These are phyloP conservation scores for Cercospora sp. DNA, from an alignment of 2,329 filamentous ascomycete species.

Conservation along the genomic window DNA sequence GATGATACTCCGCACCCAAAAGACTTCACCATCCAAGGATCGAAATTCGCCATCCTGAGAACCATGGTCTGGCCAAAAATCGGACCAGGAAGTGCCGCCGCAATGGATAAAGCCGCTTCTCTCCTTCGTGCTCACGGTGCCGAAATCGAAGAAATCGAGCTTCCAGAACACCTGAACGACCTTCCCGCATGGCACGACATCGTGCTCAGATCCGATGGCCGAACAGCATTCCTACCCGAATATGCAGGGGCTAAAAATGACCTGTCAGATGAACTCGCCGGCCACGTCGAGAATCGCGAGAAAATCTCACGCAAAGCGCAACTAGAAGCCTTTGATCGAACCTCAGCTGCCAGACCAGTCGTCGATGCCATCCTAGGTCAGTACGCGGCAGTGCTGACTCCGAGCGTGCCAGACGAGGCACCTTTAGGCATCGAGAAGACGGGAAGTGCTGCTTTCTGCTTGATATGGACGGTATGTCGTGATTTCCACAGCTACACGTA, in stretches of 20 bases:
- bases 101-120: slow-evolving; percentile 40
- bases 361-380: slow-evolving; percentile 54
- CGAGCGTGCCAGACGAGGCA: slow-evolving; percentile 62
- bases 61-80: slow-evolving; percentile 54
- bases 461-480: slow-evolving; percentile 31
- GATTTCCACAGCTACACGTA: neutral
- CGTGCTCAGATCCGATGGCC: slow-evolving; percentile 56
- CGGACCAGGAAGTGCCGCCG: slow-evolving; percentile 40
- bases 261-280: slow-evolving; percentile 49
- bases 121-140: slow-evolving; percentile 52
- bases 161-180: slow-evolving; percentile 53
- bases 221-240: slow-evolving; percentile 56
- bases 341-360: slow-evolving; percentile 55
- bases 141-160: slow-evolving; percentile 56
- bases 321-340: slow-evolving; percentile 57
- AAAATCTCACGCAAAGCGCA: slow-evolving; percentile 51
- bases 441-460: slow-evolving; percentile 52
- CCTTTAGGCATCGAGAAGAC: slow-evolving; percentile 57
- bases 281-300: slow-evolving; percentile 54
- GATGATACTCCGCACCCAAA: slow-evolving; percentile 41
- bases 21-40: slow-evolving; percentile 46
- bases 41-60: slow-evolving; percentile 57
- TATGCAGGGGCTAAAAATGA: slow-evolving; percentile 52
- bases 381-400: slow-evolving; percentile 60
- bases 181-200: slow-evolving; percentile 56